A percentile compares a stretch with the other conserved stretches of the same genome.
Evolutionary conservation across 2,329 filamentous ascomycete genomes (phyloP).

Genomic region (Cladobotryum protrusum): DNA sequence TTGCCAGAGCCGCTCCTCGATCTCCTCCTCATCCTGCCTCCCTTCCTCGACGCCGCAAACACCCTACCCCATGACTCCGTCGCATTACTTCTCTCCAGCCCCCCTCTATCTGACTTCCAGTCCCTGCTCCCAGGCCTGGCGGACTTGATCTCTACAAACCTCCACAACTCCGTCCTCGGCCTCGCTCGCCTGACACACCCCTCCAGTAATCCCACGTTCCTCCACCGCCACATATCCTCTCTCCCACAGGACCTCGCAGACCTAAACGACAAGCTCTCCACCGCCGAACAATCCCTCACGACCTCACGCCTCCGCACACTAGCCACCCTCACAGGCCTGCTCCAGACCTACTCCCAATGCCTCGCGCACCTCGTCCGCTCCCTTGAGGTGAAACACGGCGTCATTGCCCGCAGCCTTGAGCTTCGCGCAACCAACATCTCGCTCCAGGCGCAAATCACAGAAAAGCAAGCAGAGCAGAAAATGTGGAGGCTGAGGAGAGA

Average conservation of each 20-base stretch:
- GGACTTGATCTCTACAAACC: slow-evolving; percentile 40
- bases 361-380: slow-evolving; percentile 40
- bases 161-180: slow-evolving; percentile 42
- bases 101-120: slow-evolving; percentile 44
- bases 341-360: slow-evolving; percentile 33
- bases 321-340: slow-evolving; percentile 30
- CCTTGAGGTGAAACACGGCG: slow-evolving; percentile 51
- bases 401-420: slow-evolving; percentile 44
- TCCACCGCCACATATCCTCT: slow-evolving; percentile 51
- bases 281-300: slow-evolving; percentile 29
- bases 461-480: slow-evolving; percentile 31
- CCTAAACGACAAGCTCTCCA: slow-evolving; percentile 29
- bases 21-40: slow-evolving; percentile 48
- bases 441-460: slow-evolving; percentile 37
- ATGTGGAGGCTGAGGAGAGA: slow-evolving; percentile 30
- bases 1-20: slow-evolving; percentile 44
- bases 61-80: slow-evolving; percentile 31
- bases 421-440: slow-evolving; percentile 42
- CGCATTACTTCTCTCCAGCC: slow-evolving; percentile 41
- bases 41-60: slow-evolving; percentile 36
- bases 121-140: slow-evolving; percentile 42
- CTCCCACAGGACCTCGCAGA: slow-evolving; percentile 36
- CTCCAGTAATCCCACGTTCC: slow-evolving; percentile 46
- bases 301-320: slow-evolving; percentile 34
- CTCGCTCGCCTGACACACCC: slow-evolving; percentile 45